These are phyloP conservation scores for Aegilops tauschii DNA, from an alignment of 176 grass and related monocot genomes.

Conservation along the genomic window DNA sequence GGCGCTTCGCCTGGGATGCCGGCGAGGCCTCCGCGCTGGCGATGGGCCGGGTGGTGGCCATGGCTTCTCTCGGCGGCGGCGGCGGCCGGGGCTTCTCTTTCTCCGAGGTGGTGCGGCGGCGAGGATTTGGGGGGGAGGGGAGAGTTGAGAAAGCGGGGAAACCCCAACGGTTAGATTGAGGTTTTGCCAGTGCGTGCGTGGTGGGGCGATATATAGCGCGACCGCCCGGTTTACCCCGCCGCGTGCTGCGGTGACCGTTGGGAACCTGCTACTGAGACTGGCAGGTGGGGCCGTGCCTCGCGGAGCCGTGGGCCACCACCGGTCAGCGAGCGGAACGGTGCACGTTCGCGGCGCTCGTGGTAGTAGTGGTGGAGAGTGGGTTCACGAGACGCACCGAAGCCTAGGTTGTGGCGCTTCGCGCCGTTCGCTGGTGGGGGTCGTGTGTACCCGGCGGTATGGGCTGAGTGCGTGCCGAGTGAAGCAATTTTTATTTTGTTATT, in stretches of 20 bases:
- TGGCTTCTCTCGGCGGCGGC: neutral
- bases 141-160: neutral
- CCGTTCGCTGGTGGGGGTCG: too few relatives aligned
- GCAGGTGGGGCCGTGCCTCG: neutral
- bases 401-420: too few relatives aligned
- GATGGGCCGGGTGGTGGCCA: neutral
- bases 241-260: neutral
- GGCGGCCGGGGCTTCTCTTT: too few relatives aligned
- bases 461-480: too few relatives aligned
- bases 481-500: too few relatives aligned
- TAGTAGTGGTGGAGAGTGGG: neutral
- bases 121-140: neutral
- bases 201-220: neutral
- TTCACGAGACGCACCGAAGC: neutral
- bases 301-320: neutral
- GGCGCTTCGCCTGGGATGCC: neutral
- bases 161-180: slow-evolving; percentile 29
- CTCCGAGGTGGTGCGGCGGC: neutral
- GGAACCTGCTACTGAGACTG: rapidly evolving
- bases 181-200: neutral
- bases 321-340: neutral
- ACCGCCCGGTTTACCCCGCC: neutral
- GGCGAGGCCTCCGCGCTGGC: neutral
- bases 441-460: too few relatives aligned
- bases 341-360: neutral